Percentiles rank a stretch among this genome's conserved stretches.
phyloP scores from a whole-genome alignment of 306 rosid species.

The Malus domestica region ASM211411v1 NC_041802.1:4621001-4621500 shows the following conservation, averaged over 20 bases:
- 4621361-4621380: not conserved
- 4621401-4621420: not conserved
- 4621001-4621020: not conserved
- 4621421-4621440: not conserved
- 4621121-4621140: constrained; percentile 50
- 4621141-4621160: constrained; percentile 51
- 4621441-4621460: not conserved
- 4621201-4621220: constrained; percentile 39
- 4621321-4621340: not conserved
- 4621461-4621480: not conserved
- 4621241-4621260: constrained; percentile 47
- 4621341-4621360: not conserved
- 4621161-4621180: constrained; percentile 44
- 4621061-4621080: not conserved
- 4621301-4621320: not conserved
- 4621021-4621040: too few species aligned
- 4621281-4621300: constrained; percentile 7
- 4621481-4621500: not conserved
- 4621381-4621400: not conserved
- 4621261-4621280: constrained; percentile 50
- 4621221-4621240: constrained; percentile 21
- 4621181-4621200: constrained; percentile 44
- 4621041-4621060: not conserved
- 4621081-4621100: constrained; percentile 38
- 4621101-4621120: constrained; percentile 39